Evolutionary conservation across 257 asterid species (phyloP), one percentile per base, ranked within the genome.

Genomic region (Solanum pennellii): DNA sequence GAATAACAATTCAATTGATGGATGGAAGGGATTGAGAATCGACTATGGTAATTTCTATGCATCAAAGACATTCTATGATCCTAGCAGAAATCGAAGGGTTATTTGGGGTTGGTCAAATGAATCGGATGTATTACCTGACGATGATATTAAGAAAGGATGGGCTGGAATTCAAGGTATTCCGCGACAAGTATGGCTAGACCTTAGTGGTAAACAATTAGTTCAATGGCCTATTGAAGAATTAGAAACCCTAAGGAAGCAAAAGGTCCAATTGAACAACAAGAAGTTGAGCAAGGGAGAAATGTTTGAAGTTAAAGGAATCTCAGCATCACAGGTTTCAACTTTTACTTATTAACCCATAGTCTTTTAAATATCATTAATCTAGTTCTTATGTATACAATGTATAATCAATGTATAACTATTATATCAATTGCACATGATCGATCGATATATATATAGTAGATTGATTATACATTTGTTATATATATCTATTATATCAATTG

Each of bases 1-100:
- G 3, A 92, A 93, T n/a, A 65, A 85, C 20, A 65, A 80, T 12
- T 89, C 84, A 12, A 80, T 89, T 10, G 94, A 93, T 59, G 92
- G 93, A 16, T 87, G 86, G 90, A 88, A 88, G 11, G 94, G 94
- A 9, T 73, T 93, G 83, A 91, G 95, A 16, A 85, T 72, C 37
- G 95, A 93, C 27, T 91, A 92, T 77, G 95, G 95, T 5, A 91
- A 93, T 44, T 93, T 88, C 31, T 93, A 93, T 68, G 95, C 94
- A 29, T 93, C 95, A 3, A 93, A 93, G 84, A 82, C 94, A 4
- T 93, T 93, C 86, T 93, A 89, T 12, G 95, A 93, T 9, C 89
- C 89, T 5, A 31, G 42, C 12, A 90, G 90, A 90, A 90, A 88
- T 7, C 71, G 95, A 44, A 89, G 95, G 89, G 86, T 93, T 10